phyloP scores from a whole-genome alignment of 257 asterid species.

The Vinca minor region DNA sequence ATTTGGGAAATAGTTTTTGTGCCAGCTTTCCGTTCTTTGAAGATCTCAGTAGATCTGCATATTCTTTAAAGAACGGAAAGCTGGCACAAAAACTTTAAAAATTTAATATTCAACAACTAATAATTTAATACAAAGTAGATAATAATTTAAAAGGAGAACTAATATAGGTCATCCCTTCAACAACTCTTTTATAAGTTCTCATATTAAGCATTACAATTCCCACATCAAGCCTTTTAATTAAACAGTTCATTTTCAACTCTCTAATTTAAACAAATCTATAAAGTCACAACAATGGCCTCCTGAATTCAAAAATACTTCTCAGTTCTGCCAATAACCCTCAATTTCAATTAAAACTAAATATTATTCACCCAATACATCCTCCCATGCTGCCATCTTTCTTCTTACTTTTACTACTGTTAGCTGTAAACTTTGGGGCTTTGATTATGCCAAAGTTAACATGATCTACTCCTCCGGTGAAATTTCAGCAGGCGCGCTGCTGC shows the following conservation, averaged over 20 bases:
- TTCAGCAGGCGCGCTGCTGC: not conserved
- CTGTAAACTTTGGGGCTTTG: constrained; percentile 50
- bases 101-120: no score
- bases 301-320: constrained; percentile 53
- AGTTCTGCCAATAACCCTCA: constrained; percentile 35
- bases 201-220: not conserved
- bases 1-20: no score
- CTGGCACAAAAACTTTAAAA: no score
- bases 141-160: no score
- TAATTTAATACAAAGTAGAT: no score
- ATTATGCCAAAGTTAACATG: constrained; percentile 61
- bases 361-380: constrained; percentile 18
- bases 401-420: constrained; percentile 45
- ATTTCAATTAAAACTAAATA: constrained; percentile 15
- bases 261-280: constrained; percentile 14
- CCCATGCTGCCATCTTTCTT: constrained; percentile 21
- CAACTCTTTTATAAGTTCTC: not conserved
- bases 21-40: no score
- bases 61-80: no score
- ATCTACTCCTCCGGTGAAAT: constrained; percentile 5
- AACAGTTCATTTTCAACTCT: not conserved
- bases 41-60: no score
- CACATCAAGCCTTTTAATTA: not conserved
- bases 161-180: not conserved
- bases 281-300: constrained; percentile 16